Evolutionary conservation across 495 filamentous ascomycete genomes (phyloP), one percentile per base, ranked within the genome.

Genomic region (Penicillium odoratum): DNA sequence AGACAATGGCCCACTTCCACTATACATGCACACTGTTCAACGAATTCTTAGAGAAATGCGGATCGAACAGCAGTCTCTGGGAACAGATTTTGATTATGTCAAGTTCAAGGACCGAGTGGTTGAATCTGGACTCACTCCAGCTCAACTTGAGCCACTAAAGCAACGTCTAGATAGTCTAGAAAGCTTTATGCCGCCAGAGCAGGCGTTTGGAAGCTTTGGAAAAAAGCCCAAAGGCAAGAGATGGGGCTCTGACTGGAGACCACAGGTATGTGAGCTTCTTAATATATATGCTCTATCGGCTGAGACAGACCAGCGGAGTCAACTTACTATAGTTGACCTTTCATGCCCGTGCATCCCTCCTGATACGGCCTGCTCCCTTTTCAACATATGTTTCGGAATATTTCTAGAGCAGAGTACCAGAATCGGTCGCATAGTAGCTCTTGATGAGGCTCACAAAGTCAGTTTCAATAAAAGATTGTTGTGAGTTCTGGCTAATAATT

Each of bases 291-390:
- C n/a, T n/a, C n/a, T n/a, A n/a, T n/a, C n/a, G n/a, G n/a, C n/a
- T n/a, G n/a, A n/a, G n/a, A n/a, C n/a, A n/a, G n/a, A n/a, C n/a
- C n/a, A n/a, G n/a, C n/a, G n/a, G n/a, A n/a, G n/a, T 83, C 25
- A 70, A 7, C 70, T 92, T 11, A 91, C 88, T 0, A 88, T 93
- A 50, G 78, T 92, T 33, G 89, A 93, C 60, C 76, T 93, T 7
- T 88, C 82, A 0, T 90, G 88, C 64, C 88, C 88, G 0, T 92
- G 86, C 66, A 77, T 91, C 10, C 82, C 85, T 0, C 71, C 85
- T 2, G 80, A 83, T 33, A 82, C 78, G 45, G 89, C 88, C 0
- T 93, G 88, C 40, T 47, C 79, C 1, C 69, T 92, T 0, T 91
- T 91, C 66, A 83, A 88, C 58, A 85, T 91, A 40, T 85, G 81